A percentile compares a stretch with the other conserved stretches of the same genome.
Conservation (phyloP, 305 asterid genomes). For the Rubia tinctorum region DNA sequence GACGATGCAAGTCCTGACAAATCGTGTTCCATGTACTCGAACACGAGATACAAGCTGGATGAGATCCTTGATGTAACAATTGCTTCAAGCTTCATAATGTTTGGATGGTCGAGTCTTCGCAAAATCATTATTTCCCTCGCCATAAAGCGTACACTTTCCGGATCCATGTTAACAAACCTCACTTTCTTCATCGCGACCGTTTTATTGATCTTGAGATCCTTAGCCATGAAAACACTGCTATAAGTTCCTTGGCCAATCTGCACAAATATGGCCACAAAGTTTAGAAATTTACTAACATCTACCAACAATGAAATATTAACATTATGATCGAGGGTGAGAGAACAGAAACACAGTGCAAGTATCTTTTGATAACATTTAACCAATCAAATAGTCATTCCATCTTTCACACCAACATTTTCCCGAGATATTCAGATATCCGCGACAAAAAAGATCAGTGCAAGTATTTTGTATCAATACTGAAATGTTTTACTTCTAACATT, state of each 20-base stretch:
- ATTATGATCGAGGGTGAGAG: not conserved
- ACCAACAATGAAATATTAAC: not conserved
- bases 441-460: too few species aligned
- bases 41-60: conserved; percentile 77
- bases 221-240: conserved; percentile 84
- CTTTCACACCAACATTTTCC: too few species aligned
- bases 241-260: conserved; percentile 98
- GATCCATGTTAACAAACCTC: conserved; percentile 79
- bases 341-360: not conserved
- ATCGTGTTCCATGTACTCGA: conserved; percentile 96
- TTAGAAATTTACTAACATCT: not conserved
- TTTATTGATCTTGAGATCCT: conserved; percentile 54
- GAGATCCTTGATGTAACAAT: conserved; percentile 73
- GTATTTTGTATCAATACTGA: too few species aligned
- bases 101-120: conserved; percentile 84
- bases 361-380: not conserved
- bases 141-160: conserved; percentile 91
- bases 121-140: conserved; percentile 79
- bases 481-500: too few species aligned
- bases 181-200: conserved; percentile 92
- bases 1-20: conserved; percentile 75
- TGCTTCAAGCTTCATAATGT: conserved; percentile 85
- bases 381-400: too few species aligned
- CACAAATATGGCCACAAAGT: conserved; percentile 16
- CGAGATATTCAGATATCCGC: too few species aligned